Base-by-base conservation (phyloP, 2,329 filamentous ascomycete genomes). In the Cladosporium sp. region DNA sequence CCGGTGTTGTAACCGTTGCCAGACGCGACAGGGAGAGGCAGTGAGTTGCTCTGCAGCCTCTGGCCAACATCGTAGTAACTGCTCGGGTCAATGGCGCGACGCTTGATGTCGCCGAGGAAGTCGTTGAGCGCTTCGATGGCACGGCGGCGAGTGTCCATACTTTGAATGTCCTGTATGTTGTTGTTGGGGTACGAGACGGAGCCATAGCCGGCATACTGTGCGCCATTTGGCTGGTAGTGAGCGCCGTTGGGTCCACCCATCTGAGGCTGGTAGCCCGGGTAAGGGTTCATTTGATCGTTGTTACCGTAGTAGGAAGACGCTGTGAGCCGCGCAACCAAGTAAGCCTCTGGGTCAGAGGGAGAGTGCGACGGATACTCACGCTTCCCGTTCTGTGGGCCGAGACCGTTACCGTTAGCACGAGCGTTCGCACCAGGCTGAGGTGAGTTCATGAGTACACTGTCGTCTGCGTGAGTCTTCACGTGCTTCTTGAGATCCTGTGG, bases 401-500 rank as follows among this genome's bases (percentile, higher is more conserved):
- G 74, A 65, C 70, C 72, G 23, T 62, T 71, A 55, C 71, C 68
- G 50, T 68, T 66, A 26, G 64, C 68, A 59, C 71, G 67, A 21
- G 69, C 72, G 44, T 70, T 71, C 46, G 67, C 66, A 31, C 71
- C 71, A 29, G 87, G 85, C 72, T 88, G 86, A 4, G 87, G 87
- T 53, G 87, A 89, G 72, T 86, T 84, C 67, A 87, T 83, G 68
- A 87, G 83, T 49, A 96, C 92, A 50, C 93, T 96, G 80, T 97
- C 94, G 76, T 98, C 94, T 73, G 94, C 94, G 77, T 98, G 94
- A 5, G 94, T 98, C 88, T 98, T 99, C 80, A 98, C 93, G 78
- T 99, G 95, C 84, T 99, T 99, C 88, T 99, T 98, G 74, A 99
- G 80, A 83, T 99, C 95, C 82, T 99, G 95, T 2, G 95, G 95